Conservation (phyloP, 805 yeast genomes). For the Saturnispora diversa region DNA sequence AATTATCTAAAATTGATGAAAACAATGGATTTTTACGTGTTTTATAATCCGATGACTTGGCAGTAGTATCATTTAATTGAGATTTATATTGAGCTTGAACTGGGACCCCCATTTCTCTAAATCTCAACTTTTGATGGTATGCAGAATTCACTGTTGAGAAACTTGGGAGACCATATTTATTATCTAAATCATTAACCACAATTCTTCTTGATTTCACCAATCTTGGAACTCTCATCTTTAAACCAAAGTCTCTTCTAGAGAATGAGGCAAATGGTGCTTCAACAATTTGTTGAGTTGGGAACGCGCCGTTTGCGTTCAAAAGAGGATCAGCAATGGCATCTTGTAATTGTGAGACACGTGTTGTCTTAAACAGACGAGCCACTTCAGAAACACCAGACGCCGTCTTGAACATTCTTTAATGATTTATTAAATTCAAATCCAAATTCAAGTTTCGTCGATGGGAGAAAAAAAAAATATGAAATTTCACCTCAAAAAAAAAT, state of each 20-base stretch:
- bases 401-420: slow-evolving; percentile 17
- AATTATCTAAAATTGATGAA: slow-evolving; percentile 22
- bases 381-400: slow-evolving; percentile 23
- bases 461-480: background rate
- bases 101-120: slow-evolving; percentile 59
- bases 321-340: slow-evolving; percentile 23
- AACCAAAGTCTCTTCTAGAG: slow-evolving; percentile 65
- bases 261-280: slow-evolving; percentile 61
- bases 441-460: background rate
- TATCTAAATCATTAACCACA: slow-evolving; percentile 59
- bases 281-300: slow-evolving; percentile 67
- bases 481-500: background rate
- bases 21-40: slow-evolving; percentile 34
- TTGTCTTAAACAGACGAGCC: slow-evolving; percentile 22
- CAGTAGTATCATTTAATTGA: slow-evolving; percentile 2
- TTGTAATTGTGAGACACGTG: slow-evolving; percentile 31
- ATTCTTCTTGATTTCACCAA: slow-evolving; percentile 52
- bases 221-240: slow-evolving; percentile 61
- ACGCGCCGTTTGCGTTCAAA: slow-evolving; percentile 21
- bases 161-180: slow-evolving; percentile 57
- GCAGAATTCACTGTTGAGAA: slow-evolving; percentile 58
- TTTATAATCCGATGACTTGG: background rate
- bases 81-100: slow-evolving; percentile 25
- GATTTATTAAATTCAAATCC: background rate
- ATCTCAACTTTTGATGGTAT: slow-evolving; percentile 53